These are phyloP conservation scores for Orbilia ellipsospora DNA, from an alignment of 2,329 filamentous ascomycete species.

Conservation along the genomic window DNA sequence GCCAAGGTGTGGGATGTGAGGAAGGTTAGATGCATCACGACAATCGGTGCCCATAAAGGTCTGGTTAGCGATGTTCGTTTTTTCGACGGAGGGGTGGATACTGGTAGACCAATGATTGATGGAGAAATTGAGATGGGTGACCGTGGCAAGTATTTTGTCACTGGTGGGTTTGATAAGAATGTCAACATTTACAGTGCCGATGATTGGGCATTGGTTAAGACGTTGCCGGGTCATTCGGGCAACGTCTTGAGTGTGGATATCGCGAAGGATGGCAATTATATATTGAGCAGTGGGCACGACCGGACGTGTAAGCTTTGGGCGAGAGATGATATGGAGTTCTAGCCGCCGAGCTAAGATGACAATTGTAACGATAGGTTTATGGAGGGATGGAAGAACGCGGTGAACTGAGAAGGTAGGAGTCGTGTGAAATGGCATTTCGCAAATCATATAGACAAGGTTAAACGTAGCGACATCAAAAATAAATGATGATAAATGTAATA, in stretches of 20 bases:
- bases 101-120: constrained; percentile 65
- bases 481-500: constrained; percentile 49
- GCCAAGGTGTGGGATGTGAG: constrained; percentile 98
- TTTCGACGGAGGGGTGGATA: constrained; percentile 76
- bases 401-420: not conserved
- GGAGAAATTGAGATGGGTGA: constrained; percentile 77
- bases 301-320: constrained; percentile 97
- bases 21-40: constrained; percentile 83
- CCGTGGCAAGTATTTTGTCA: constrained; percentile 87
- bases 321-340: constrained; percentile 75
- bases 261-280: constrained; percentile 86
- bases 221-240: constrained; percentile 87
- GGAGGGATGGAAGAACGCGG: not conserved
- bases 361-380: not conserved
- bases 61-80: constrained; percentile 92
- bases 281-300: constrained; percentile 93
- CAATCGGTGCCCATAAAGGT: constrained; percentile 88
- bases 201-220: constrained; percentile 91
- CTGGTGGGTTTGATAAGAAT: constrained; percentile 90
- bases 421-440: constrained; percentile 46
- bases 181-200: constrained; percentile 97
- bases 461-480: constrained; percentile 16
- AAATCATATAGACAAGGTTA: constrained; percentile 48
- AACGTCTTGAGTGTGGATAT: constrained; percentile 93
- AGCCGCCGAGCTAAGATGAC: not conserved